Evolutionary conservation across 768 basidiomycete species (phyloP).

Genomic region (Termitomyces sp.): DNA sequence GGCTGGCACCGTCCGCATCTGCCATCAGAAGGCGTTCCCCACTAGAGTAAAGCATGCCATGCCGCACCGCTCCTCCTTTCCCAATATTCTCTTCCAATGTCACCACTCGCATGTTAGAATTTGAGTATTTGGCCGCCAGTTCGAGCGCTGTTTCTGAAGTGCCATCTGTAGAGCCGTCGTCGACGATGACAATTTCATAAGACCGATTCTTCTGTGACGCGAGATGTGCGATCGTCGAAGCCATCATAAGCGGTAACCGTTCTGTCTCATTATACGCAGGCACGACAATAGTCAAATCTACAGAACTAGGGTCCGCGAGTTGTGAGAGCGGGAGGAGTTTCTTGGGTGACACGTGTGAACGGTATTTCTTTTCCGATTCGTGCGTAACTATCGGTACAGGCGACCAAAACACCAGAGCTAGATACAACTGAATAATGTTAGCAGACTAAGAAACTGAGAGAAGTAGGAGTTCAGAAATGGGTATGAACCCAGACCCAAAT

Average conservation of each 20-base stretch:
- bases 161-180: conserved; percentile 82
- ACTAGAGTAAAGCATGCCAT: conserved; percentile 81
- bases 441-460: conserved; percentile 9
- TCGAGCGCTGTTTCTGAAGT: conserved; percentile 63
- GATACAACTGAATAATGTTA: conserved; percentile 50
- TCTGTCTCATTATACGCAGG: conserved; percentile 89
- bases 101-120: conserved; percentile 70
- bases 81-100: conserved; percentile 77
- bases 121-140: conserved; percentile 51
- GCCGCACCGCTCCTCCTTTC: conserved; percentile 90
- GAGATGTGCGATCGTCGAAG: conserved; percentile 66
- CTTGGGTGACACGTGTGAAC: conserved; percentile 46
- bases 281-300: conserved; percentile 78
- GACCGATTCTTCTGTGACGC: conserved; percentile 40
- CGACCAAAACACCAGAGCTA: conserved; percentile 68
- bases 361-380: conserved; percentile 67
- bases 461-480: conserved; percentile 31
- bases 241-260: conserved; percentile 84
- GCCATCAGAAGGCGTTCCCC: conserved; percentile 83
- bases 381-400: conserved; percentile 59
- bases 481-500: conserved; percentile 40
- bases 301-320: conserved; percentile 47
- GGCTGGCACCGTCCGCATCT: conserved; percentile 92
- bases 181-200: conserved; percentile 82
- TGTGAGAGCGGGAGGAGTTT: conserved; percentile 52